Base-by-base conservation (phyloP, 495 filamentous ascomycete species). In the Friedmanniomyces endolithicus region DNA sequence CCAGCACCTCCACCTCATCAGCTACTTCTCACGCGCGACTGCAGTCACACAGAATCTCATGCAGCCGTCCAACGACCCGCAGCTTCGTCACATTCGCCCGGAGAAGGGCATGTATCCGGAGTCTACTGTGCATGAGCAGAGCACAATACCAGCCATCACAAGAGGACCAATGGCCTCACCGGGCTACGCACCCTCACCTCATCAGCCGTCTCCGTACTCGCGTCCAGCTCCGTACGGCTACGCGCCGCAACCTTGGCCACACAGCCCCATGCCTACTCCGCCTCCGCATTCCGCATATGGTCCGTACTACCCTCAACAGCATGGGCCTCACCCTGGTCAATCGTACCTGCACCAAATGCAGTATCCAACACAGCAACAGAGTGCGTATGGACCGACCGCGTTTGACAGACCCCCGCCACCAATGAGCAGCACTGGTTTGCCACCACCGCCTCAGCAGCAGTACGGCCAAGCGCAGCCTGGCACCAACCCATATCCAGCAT, bases 51-150 rank as follows among this genome's bases (percentile, higher is more conserved):
- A 75, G 41, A 80, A 81, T 31, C 72, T 96, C 4, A 78, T 78
- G 61, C 85, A 88, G 61, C 92, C 92, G 1, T 82, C 85, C 17
- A 81, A 74, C 7, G 92, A 98, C 66, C 79, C 87, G 1, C 65
- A 74, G n/a, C 75, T 98, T 39, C 81, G 88, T 57, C 78, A 89
- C 64, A 88, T 98, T 56, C 73, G 84, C 8, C 90, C 90, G 8
- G 75, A 79, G 34, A 95, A 95, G 68, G 88, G 88, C 60, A 85
- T 98, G 74, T 98, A 98, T 65, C 94, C 94, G 1, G 92, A 98
- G 68, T 90, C 94, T 6, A 95, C 89, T n/a, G 77, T 96, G 33
- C 85, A 88, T 61, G 92, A 96, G 55, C 78, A 83, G 51, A 78
- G 81, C 58, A 84, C 78, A 50, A 76, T 85, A 46, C 76, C 82